These are phyloP conservation scores for Cystofilobasidium macerans DNA, from an alignment of 768 basidiomycete species.

Conservation along the genomic window DNA sequence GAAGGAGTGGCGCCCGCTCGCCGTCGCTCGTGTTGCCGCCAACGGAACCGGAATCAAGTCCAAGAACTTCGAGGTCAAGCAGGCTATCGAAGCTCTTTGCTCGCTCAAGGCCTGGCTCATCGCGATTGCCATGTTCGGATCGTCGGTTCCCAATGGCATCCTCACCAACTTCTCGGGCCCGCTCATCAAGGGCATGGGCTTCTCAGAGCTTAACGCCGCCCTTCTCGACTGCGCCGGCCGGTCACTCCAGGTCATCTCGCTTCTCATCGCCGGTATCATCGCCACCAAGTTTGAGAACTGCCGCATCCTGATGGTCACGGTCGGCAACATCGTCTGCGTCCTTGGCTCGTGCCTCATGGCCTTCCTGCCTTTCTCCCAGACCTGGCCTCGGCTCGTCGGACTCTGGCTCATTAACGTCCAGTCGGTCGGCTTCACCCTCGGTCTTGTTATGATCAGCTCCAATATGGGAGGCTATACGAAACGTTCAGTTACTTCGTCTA, in stretches of 20 bases:
- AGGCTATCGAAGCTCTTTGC: constrained; percentile 32
- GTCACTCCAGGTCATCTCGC: constrained; percentile 37
- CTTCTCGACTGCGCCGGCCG: constrained; percentile 38
- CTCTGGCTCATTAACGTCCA: constrained; percentile 34
- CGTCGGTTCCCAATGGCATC: constrained; percentile 38
- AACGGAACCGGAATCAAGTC: constrained; percentile 38
- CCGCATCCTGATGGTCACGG: constrained; percentile 35
- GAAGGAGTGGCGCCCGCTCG: constrained; percentile 32
- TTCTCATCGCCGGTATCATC: constrained; percentile 37
- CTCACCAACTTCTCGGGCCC: constrained; percentile 38
- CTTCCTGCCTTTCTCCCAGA: constrained; percentile 35
- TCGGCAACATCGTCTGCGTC: constrained; percentile 34
- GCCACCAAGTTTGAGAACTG: constrained; percentile 35
- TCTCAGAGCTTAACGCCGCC: constrained; percentile 35
- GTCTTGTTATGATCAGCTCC: constrained; percentile 38
- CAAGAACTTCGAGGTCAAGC: constrained; percentile 34
- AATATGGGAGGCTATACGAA: constrained; percentile 36
- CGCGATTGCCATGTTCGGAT: constrained; percentile 37
- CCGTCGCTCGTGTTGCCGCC: constrained; percentile 37
- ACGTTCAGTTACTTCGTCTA: constrained; percentile 33
- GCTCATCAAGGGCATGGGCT: constrained; percentile 36
- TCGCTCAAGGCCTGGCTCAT: constrained; percentile 37
- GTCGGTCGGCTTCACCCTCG: constrained; percentile 37
- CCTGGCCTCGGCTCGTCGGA: constrained; percentile 36
- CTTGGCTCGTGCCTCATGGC: constrained; percentile 35